phyloP scores from a whole-genome alignment of 257 asterid genomes.

The Solanum ahanhuiri region DNA sequence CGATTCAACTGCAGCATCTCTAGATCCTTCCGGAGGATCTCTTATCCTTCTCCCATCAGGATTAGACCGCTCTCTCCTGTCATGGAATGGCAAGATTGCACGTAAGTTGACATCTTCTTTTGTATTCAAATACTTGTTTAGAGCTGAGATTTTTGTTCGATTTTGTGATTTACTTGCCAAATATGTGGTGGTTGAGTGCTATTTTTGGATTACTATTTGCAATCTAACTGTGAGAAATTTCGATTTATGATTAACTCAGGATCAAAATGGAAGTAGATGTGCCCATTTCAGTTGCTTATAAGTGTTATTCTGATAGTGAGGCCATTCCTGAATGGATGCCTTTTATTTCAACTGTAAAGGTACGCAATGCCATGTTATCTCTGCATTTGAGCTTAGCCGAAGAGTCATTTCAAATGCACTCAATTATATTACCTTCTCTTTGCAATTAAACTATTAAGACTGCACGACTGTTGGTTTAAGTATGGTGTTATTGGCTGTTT shows the following conservation, averaged over 20 bases:
- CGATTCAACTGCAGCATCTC: conserved; percentile 10
- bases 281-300: conserved; percentile 58
- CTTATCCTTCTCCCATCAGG: conserved; percentile 1
- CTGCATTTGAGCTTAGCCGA: background rate
- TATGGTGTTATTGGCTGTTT: background rate
- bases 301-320: conserved; percentile 18
- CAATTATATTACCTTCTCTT: background rate
- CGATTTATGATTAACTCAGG: conserved; percentile 23
- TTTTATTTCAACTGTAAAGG: conserved; percentile 86
- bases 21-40: conserved; percentile 7
- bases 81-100: conserved; percentile 95
- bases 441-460: background rate
- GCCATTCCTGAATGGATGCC: conserved; percentile 97
- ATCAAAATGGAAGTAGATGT: conserved; percentile 74
- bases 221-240: background rate
- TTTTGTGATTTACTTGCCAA: background rate
- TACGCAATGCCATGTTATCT: conserved; percentile 1
- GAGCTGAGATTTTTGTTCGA: background rate
- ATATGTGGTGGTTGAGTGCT: background rate
- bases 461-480: background rate
- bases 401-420: background rate
- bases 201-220: too few species aligned
- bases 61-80: conserved; percentile 29
- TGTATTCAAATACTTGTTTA: background rate
- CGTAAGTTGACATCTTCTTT: conserved; percentile 24